These are phyloP conservation scores for Xylaria sp. DNA, from an alignment of 2,329 filamentous ascomycete genomes.

Conservation along the genomic window DNA sequence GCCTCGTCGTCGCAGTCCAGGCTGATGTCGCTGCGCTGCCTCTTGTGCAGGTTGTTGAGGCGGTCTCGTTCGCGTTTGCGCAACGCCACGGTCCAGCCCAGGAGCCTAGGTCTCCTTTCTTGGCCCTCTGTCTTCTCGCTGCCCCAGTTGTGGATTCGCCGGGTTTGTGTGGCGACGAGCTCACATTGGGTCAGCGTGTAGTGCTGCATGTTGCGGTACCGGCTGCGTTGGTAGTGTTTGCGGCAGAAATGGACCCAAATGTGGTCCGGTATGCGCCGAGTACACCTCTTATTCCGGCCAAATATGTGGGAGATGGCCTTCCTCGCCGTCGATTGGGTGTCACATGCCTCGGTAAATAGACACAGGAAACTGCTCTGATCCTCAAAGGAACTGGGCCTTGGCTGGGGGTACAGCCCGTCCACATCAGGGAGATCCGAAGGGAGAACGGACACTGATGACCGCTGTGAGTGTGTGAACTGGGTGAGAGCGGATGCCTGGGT, in stretches of 20 bases:
- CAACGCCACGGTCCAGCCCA: conserved; percentile 67
- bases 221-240: conserved; percentile 79
- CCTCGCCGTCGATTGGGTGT: conserved; percentile 65
- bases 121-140: conserved; percentile 51
- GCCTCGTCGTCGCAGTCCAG: conserved; percentile 42
- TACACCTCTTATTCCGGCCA: conserved; percentile 80
- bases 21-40: conserved; percentile 40
- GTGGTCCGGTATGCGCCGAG: conserved; percentile 68
- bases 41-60: conserved; percentile 48
- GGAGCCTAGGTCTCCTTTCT: conserved; percentile 48
- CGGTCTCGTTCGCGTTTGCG: conserved; percentile 69
- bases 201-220: conserved; percentile 69
- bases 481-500: conserved; percentile 54
- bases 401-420: too few relatives aligned
- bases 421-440: too few relatives aligned
- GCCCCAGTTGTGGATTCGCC: conserved; percentile 68
- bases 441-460: conserved; percentile 61
- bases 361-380: conserved; percentile 46
- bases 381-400: conserved; percentile 47
- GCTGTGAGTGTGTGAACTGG: conserved; percentile 53
- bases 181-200: conserved; percentile 68
- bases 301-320: conserved; percentile 85
- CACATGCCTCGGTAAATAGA: conserved; percentile 62
- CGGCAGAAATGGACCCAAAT: conserved; percentile 81
- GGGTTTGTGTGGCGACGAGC: conserved; percentile 67